Conservation (phyloP, 176 grass and related monocot genomes). For the Cenchrus americanus region DNA sequence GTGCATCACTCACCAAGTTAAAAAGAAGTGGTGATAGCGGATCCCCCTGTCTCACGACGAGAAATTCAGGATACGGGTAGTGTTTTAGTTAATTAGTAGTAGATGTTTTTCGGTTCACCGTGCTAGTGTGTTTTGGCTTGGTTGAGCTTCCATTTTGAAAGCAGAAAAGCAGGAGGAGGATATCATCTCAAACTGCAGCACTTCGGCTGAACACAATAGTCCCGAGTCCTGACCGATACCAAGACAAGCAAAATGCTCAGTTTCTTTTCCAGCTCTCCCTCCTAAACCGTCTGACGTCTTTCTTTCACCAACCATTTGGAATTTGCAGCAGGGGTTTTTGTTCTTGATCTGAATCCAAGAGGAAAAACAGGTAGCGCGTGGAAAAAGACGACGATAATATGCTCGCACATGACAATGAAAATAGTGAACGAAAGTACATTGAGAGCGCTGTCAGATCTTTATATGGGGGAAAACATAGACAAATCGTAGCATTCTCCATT, state of each 20-base stretch:
- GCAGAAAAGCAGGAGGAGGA: neutral
- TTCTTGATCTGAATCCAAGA: constrained; percentile 14
- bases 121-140: neutral
- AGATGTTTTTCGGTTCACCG: neutral
- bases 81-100: neutral
- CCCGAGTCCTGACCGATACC: neutral
- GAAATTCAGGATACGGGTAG: neutral
- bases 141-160: neutral
- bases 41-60: too few relatives aligned
- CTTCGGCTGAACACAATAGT: neutral
- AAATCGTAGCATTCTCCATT: neutral
- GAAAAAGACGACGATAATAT: neutral
- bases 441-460: neutral
- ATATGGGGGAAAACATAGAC: neutral
- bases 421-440: neutral
- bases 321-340: too few relatives aligned
- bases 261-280: neutral
- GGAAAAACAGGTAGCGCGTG: neutral
- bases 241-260: neutral
- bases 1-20: too few relatives aligned
- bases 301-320: too few relatives aligned
- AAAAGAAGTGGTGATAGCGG: too few relatives aligned
- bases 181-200: neutral
- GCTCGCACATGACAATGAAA: neutral
- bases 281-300: too few relatives aligned